These are phyloP conservation scores for Grigorovia transvaalensis DNA, from an alignment of 805 yeast genomes.

Conservation along the genomic window DNA sequence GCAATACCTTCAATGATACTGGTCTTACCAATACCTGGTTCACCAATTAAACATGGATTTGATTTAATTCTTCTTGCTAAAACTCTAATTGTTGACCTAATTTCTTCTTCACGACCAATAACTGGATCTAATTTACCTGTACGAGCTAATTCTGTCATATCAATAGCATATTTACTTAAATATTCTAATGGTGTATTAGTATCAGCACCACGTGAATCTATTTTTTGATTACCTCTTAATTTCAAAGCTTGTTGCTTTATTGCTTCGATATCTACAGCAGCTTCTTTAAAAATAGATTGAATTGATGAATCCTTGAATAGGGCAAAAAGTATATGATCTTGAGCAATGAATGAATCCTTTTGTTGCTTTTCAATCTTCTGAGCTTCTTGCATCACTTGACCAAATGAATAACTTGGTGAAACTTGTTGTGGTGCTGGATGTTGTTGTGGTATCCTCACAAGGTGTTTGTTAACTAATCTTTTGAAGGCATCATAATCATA, in stretches of 20 bases:
- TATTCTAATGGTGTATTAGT: conserved; percentile 78
- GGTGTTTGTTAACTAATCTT: conserved; percentile 65
- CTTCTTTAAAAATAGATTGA: conserved; percentile 61
- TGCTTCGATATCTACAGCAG: conserved; percentile 54
- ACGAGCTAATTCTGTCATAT: conserved; percentile 86
- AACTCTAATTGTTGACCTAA: conserved; percentile 87
- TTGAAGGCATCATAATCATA: conserved; percentile 78
- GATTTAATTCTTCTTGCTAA: conserved; percentile 96
- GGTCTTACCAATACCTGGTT: conserved; percentile 99
- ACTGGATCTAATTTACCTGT: conserved; percentile 96
- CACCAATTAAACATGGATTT: conserved; percentile 94
- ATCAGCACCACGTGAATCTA: conserved; percentile 90
- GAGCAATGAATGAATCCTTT: conserved; percentile 85
- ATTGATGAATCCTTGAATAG: conserved; percentile 69
- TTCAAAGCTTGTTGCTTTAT: conserved; percentile 68
- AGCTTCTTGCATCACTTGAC: conserved; percentile 65
- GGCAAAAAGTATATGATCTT: conserved; percentile 85
- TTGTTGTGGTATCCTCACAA: conserved; percentile 82
- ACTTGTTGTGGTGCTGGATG: conserved; percentile 81
- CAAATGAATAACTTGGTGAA: conserved; percentile 64
- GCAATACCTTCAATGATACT: conserved; percentile 98
- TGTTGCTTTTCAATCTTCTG: conserved; percentile 72
- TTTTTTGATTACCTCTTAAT: conserved; percentile 82
- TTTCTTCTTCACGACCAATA: conserved; percentile 97
- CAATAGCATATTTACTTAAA: conserved; percentile 80